Percentiles rank a stretch among this genome's conserved stretches.
These are phyloP conservation scores for Colletotrichum lini DNA, from an alignment of 2,329 filamentous ascomycete species.

Conservation along the genomic window DNA sequence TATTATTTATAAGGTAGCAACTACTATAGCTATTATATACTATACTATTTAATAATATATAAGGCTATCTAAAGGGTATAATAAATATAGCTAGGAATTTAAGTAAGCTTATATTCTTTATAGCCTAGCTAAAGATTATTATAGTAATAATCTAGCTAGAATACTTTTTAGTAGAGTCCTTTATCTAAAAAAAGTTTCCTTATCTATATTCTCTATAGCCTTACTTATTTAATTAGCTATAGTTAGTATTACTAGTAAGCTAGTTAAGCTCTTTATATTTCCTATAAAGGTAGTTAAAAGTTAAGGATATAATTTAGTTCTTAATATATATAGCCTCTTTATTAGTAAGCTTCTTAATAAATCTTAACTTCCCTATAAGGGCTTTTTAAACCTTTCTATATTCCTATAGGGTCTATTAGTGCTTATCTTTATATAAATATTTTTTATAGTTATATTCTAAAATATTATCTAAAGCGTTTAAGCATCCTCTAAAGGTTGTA, in stretches of 20 bases:
- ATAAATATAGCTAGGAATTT: background rate
- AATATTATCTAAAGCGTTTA: too few species aligned
- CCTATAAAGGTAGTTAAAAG: too few species aligned
- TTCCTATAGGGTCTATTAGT: background rate
- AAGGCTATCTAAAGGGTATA: background rate
- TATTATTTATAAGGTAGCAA: background rate
- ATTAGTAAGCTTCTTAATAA: background rate
- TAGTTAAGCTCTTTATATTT: too few species aligned
- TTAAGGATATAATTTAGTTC: background rate
- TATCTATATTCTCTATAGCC: too few species aligned
- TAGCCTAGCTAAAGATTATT: background rate
- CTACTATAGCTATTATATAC: background rate
- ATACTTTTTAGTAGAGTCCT: too few species aligned
- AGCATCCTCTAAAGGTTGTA: too few species aligned
- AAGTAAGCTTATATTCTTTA: background rate
- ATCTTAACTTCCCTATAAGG: background rate
- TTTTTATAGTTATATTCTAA: background rate
- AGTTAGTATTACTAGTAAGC: too few species aligned
- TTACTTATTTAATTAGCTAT: too few species aligned
- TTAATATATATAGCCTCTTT: background rate
- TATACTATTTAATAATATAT: background rate
- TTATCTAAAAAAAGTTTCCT: too few species aligned
- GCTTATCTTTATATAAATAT: background rate
- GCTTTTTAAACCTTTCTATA: background rate
- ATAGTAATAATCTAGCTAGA: too few species aligned